phyloP scores from a whole-genome alignment of 306 rosid genomes.

The Arachis hypogaea region DNA sequence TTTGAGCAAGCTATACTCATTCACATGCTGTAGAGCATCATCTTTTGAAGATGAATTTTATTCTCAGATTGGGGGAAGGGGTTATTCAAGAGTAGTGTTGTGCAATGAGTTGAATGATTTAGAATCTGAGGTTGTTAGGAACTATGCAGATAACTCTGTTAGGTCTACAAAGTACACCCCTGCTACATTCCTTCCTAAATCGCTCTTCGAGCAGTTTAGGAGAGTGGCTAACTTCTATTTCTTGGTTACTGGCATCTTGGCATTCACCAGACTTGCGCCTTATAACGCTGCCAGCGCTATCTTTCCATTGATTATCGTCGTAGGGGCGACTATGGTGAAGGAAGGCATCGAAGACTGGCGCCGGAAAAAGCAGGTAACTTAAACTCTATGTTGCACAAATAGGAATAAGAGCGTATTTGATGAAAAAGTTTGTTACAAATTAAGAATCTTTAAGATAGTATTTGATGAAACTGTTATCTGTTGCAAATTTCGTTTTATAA shows the following conservation, averaged over 20 bases:
- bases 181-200: slow-evolving; percentile 86
- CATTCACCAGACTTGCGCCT: slow-evolving; percentile 87
- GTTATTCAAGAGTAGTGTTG: slow-evolving; percentile 81
- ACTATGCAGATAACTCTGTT: slow-evolving; percentile 68
- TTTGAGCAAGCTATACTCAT: slow-evolving; percentile 86
- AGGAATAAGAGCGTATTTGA: too few relatives aligned
- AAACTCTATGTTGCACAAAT: neutral
- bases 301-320: slow-evolving; percentile 65
- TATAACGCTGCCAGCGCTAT: slow-evolving; percentile 81
- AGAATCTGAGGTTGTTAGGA: slow-evolving; percentile 58
- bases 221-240: slow-evolving; percentile 95
- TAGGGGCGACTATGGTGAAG: slow-evolving; percentile 80
- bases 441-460: too few relatives aligned
- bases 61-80: slow-evolving; percentile 79
- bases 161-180: slow-evolving; percentile 83
- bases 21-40: slow-evolving; percentile 63
- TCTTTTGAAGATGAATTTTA: slow-evolving; percentile 61
- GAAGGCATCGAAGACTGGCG: slow-evolving; percentile 87
- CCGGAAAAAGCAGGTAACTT: slow-evolving; percentile 77
- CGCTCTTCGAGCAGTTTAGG: slow-evolving; percentile 97
- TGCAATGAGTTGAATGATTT: slow-evolving; percentile 69
- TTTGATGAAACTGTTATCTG: neutral
- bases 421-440: too few relatives aligned
- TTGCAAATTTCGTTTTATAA: slow-evolving; percentile 25
- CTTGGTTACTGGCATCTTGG: slow-evolving; percentile 68